Base-by-base conservation (phyloP, 2,329 filamentous ascomycete species). In the Fusarium sp. region DNA sequence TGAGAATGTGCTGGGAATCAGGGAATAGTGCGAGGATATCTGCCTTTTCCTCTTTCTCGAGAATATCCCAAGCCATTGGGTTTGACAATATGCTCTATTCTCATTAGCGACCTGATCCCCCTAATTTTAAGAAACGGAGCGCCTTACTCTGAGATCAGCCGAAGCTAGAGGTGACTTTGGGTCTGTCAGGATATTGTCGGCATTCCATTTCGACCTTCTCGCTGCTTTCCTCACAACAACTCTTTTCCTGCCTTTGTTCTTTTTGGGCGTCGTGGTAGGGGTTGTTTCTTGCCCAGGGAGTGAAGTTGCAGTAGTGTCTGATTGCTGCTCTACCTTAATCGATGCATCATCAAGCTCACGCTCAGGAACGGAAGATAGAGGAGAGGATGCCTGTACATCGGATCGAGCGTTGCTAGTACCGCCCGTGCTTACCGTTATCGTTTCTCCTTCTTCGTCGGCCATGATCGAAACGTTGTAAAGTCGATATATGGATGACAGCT, bases 1-100 rank as follows among this genome's bases (percentile, higher is more conserved):
- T 74, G 3, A 80, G 51, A n/a, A 85, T 77, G 69, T 84, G 79
- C 44, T 75, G 70, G 14, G 70, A 72, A 45, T 78, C 77, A 1
- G 81, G 81, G 38, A 83, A 81, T 4, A 82, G 74, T 3, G 77
- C 74, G 9, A 82, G 63, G 14, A 83, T 78, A 53, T 81, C 78
- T 4, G 66, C 71, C 45, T 74, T 75, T 28, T 82, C 80, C 13
- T 74, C 63, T n/a, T 61, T 24, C 20, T 76, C 72, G 11, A 83
- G 77, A 4, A 75, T 61, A 24, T 78, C 77, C 81, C 81, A 83
- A 5, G 81, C 78, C 58, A 78, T 67, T 4, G 81, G 80, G 46
- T 79, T 78, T 14, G 77, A 75, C 22, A 83, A 69, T 15, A 82
- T 75, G 17, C 71, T 74, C 81, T 83, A 33, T n/a, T 22, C 18